phyloP scores from a whole-genome alignment of 2,329 filamentous ascomycete genomes.

The Fusarium annulatum region DNA sequence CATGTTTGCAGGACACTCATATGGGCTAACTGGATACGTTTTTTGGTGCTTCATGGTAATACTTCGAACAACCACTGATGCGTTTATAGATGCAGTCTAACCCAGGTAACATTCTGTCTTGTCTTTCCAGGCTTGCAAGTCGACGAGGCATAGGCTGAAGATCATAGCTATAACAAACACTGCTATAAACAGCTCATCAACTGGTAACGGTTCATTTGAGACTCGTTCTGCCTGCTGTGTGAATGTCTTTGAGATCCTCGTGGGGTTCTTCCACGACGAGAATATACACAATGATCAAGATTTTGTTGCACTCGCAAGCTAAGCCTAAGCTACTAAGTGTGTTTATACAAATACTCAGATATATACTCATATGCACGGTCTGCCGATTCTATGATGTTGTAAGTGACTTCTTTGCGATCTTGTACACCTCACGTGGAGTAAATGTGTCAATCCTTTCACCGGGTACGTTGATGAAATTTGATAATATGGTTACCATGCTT shows the following conservation, averaged over 20 bases:
- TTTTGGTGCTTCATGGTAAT: neutral
- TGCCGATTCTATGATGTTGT: neutral
- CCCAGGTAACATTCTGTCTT: neutral
- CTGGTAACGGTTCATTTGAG: too few species aligned
- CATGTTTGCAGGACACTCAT: neutral
- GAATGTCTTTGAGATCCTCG: neutral
- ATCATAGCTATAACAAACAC: neutral
- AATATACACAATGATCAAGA: constrained; percentile 41
- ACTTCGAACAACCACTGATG: constrained; percentile 8
- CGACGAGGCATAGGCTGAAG: neutral
- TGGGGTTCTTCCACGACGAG: constrained; percentile 27
- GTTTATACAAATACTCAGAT: neutral
- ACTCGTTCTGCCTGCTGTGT: neutral
- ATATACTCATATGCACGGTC: neutral
- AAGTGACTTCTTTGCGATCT: neutral
- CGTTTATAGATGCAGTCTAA: neutral
- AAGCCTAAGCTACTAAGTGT: neutral
- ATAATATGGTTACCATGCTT: neutral
- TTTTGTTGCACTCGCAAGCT: neutral
- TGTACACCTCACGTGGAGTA: neutral
- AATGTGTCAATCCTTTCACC: neutral
- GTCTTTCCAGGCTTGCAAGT: neutral
- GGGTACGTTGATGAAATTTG: neutral
- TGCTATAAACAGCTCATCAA: neutral
- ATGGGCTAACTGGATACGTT: neutral